Conservation (phyloP, 1,139 yeast species). For the Groenewaldozyma auringiensis region DNA sequence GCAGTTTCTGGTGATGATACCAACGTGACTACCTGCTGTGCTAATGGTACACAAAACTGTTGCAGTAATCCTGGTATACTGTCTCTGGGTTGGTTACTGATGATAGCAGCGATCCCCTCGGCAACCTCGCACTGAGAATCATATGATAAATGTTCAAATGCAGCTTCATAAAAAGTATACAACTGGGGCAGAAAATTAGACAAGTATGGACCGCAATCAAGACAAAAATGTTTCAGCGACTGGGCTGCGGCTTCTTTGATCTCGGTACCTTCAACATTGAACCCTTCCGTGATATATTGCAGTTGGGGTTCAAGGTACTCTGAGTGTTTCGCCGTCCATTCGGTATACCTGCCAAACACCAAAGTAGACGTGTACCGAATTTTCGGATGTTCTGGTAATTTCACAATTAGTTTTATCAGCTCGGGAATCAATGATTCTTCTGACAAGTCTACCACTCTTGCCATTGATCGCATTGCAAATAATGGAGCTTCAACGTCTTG, state of each 20-base stretch:
- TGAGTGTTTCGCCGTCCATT: slow-evolving; percentile 87
- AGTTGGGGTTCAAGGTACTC: slow-evolving; percentile 75
- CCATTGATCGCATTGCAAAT: slow-evolving; percentile 90
- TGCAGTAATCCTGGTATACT: slow-evolving; percentile 40
- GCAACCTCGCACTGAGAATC: slow-evolving; percentile 72
- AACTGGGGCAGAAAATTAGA: slow-evolving; percentile 69
- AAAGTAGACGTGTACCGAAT: slow-evolving; percentile 87
- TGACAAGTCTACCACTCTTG: slow-evolving; percentile 68
- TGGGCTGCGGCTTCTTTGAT: slow-evolving; percentile 83
- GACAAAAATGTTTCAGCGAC: slow-evolving; percentile 90
- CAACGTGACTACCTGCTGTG: slow-evolving; percentile 37
- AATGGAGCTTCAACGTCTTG: slow-evolving; percentile 86
- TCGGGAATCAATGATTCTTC: slow-evolving; percentile 70
- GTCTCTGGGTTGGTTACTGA: slow-evolving; percentile 47
- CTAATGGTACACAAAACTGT: slow-evolving; percentile 63
- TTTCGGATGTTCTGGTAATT: slow-evolving; percentile 78
- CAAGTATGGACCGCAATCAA: slow-evolving; percentile 70
- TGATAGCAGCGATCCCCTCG: slow-evolving; percentile 84
- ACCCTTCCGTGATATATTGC: slow-evolving; percentile 76
- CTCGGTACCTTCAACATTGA: slow-evolving; percentile 43
- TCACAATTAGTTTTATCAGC: slow-evolving; percentile 61
- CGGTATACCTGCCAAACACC: slow-evolving; percentile 88
- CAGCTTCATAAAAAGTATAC: slow-evolving; percentile 63
- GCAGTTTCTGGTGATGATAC: slow-evolving; percentile 20
- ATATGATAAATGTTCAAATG: slow-evolving; percentile 49